Conservation (phyloP, 225 moss, liverwort and hornwort species). For the Bryoerythrophyllum caledonicum region DNA sequence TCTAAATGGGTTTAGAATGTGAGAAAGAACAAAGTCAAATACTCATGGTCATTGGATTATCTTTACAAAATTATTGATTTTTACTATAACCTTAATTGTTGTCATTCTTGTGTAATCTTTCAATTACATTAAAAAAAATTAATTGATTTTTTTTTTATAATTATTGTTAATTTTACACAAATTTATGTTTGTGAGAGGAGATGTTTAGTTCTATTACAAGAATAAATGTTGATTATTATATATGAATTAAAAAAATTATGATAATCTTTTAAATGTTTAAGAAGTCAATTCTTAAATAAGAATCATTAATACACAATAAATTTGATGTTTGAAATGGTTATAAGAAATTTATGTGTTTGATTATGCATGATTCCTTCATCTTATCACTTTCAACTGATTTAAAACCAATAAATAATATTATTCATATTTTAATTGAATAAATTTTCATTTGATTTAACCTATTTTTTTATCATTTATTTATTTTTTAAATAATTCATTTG, state of each 20-base stretch:
- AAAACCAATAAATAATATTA: too few species aligned
- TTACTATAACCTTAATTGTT: background rate
- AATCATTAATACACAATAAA: too few species aligned
- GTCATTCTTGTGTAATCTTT: background rate
- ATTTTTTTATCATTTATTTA: too few species aligned
- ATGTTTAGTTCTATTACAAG: background rate
- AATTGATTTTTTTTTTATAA: background rate
- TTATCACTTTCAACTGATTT: background rate
- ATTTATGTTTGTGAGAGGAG: too few species aligned
- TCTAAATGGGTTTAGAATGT: background rate
- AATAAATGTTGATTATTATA: background rate
- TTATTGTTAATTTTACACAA: background rate
- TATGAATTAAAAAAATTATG: too few species aligned
- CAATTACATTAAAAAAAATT: fast-evolving
- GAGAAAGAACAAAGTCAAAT: background rate
- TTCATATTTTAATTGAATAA: too few species aligned
- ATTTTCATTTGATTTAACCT: too few species aligned
- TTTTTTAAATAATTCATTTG: background rate
- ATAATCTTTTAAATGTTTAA: background rate
- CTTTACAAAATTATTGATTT: background rate
- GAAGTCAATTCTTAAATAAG: too few species aligned
- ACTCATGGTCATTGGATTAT: background rate
- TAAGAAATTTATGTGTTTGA: background rate
- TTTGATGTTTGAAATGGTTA: background rate
- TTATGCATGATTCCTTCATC: too few species aligned